phyloP scores from a whole-genome alignment of 176 grass and related monocot species.

The Urochloa ruziziensis region DNA sequence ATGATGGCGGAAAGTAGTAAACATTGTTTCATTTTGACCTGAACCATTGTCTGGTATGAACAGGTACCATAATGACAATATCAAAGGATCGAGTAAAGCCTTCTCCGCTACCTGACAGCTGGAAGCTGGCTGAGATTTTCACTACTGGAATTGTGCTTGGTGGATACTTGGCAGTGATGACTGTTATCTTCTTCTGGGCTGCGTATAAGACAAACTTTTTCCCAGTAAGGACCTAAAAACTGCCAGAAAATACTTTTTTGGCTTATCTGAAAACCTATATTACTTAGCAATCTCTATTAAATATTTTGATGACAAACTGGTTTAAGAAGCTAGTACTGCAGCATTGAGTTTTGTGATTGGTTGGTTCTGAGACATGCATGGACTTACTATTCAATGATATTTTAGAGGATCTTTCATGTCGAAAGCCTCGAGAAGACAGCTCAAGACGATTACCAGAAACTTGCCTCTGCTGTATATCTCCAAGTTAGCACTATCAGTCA shows the following conservation, averaged over 20 bases:
- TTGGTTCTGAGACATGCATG: background rate
- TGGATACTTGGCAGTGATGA: slow-evolving; percentile 48
- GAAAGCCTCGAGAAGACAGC: slow-evolving; percentile 42
- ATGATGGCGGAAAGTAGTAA: background rate
- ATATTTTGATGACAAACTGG: background rate
- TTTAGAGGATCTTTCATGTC: slow-evolving; percentile 40
- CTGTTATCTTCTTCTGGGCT: slow-evolving; percentile 50
- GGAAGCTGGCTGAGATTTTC: slow-evolving; percentile 50
- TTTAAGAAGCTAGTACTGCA: background rate
- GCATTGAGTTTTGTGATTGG: background rate
- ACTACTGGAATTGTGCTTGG: slow-evolving; percentile 42
- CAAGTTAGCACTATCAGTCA: slow-evolving; percentile 47
- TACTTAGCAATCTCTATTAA: background rate
- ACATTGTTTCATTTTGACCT: background rate
- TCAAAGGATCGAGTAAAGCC: slow-evolving; percentile 47
- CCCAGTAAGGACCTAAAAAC: slow-evolving; percentile 21
- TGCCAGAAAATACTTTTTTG: background rate
- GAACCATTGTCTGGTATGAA: background rate
- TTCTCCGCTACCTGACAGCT: slow-evolving; percentile 44
- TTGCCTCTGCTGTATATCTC: slow-evolving; percentile 39
- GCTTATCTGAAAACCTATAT: background rate
- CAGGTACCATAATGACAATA: slow-evolving; percentile 50
- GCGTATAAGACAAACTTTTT: slow-evolving; percentile 45
- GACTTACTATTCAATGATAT: background rate
- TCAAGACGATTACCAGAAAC: slow-evolving; percentile 44